Evolutionary conservation across 2,329 filamentous ascomycete species (phyloP).

Genomic region (Raffaelea deltoideospora): DNA sequence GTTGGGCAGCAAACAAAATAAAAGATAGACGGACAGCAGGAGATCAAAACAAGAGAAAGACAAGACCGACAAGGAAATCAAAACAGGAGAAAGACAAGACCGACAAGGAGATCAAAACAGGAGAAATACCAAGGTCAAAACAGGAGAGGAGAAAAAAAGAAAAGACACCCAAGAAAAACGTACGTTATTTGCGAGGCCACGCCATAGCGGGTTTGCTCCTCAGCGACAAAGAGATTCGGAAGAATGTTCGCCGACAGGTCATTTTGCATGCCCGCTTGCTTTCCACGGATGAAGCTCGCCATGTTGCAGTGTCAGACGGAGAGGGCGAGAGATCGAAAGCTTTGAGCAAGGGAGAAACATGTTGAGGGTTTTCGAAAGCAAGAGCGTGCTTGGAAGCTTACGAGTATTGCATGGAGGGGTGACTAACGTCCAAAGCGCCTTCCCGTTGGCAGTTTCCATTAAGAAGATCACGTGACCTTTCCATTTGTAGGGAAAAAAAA

Average conservation of each 20-base stretch:
- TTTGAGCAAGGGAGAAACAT: too few species aligned
- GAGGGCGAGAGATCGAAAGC: too few species aligned
- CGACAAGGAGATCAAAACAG: not conserved
- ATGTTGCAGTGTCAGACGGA: constrained; percentile 36
- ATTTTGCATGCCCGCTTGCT: constrained; percentile 83
- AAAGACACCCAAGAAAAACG: constrained; percentile 8
- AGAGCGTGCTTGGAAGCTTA: too few species aligned
- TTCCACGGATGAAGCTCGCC: constrained; percentile 78
- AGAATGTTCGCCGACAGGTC: constrained; percentile 75
- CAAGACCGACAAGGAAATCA: not conserved
- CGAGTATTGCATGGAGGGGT: too few species aligned
- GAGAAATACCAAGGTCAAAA: not conserved
- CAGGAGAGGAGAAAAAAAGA: too few species aligned
- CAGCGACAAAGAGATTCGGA: constrained; percentile 63
- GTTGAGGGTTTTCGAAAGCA: too few species aligned
- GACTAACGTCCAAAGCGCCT: too few species aligned
- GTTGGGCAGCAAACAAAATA: too few species aligned
- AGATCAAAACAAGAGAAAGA: constrained; percentile 18
- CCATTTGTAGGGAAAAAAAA: too few species aligned
- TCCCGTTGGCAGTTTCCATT: too few species aligned
- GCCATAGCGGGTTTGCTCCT: constrained; percentile 72
- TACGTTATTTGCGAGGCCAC: constrained; percentile 63
- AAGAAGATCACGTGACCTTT: too few species aligned
- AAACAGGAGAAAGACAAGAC: not conserved
- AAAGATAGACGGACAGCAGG: not conserved